Evolutionary conservation across 495 filamentous ascomycete species (phyloP), one percentile per base, ranked within the genome.

Genomic region (Physcia stellaris): DNA sequence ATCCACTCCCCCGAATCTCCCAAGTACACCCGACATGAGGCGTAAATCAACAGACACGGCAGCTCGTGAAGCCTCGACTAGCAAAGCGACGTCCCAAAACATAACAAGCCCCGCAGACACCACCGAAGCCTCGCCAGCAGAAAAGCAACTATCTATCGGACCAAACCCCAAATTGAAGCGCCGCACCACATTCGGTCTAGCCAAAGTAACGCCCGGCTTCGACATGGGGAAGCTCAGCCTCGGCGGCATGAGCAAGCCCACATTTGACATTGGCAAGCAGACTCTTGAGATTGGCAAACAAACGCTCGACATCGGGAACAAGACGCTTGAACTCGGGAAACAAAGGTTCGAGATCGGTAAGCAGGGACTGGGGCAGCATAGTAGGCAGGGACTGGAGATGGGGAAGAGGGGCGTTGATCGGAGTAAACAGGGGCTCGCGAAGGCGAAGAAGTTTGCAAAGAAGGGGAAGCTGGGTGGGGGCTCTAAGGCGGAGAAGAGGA

Each of bases 231-330:
- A 29, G 15, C 24, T 38, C 24, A 29, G n/a, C 21, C 6, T 41
- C 11, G 24, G 5, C 15, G 21, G 37, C 17, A 16, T 18, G 17
- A 24, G 23, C n/a, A 26, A 41, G 19, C 29, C 18, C 19, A 41
- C 22, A 1, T 16, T 28, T 24, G 32, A 41, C 13, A 13, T 38
- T 13, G 24, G 36, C 4, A 30, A 12, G 17, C 24, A 39, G 11
- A 43, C 41, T 5, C 26, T 43, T n/a, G 41, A 31, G 18, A 2
- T 27, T n/a, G 24, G 33, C 7, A 23, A 22, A 37, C 36, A 40
- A 7, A n/a, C n/a, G n/a, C n/a, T n/a, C n/a, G n/a, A n/a, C n/a
- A n/a, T n/a, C n/a, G n/a, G n/a, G n/a, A n/a, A n/a, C n/a, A n/a
- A n/a, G n/a, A 26, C 24, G n/a, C 6, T 39, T 11, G 34, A 43